Evolutionary conservation across 176 grass and related monocot genomes (phyloP).

Genomic region (Themeda triandra): DNA sequence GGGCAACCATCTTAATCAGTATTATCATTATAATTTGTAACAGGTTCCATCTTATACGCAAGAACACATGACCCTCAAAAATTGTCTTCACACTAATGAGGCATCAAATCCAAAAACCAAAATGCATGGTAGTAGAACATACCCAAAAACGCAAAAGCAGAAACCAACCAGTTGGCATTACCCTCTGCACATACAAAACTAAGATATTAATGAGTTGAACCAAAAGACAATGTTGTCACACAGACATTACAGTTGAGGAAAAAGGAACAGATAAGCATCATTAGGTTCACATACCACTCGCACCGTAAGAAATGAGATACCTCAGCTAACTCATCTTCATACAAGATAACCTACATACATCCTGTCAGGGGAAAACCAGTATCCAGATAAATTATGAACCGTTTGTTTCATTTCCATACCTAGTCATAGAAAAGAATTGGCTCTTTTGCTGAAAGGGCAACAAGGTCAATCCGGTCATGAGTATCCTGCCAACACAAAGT

Average conservation of each 20-base stretch:
- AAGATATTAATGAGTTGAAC: constrained; percentile 25
- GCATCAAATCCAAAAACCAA: background rate
- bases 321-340: constrained; percentile 98
- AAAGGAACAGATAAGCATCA: background rate
- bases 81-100: background rate
- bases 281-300: constrained; percentile 60
- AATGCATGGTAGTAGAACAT: constrained; percentile 22
- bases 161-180: constrained; percentile 97
- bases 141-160: constrained; percentile 87
- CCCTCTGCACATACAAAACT: constrained; percentile 57
- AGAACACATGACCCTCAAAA: background rate
- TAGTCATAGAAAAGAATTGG: constrained; percentile 91
- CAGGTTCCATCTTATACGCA: background rate
- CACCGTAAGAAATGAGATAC: constrained; percentile 88
- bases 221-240: background rate
- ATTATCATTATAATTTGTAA: background rate
- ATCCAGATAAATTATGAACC: constrained; percentile 21
- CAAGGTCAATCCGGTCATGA: constrained; percentile 71
- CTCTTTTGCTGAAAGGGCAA: constrained; percentile 78
- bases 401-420: constrained; percentile 36
- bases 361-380: constrained; percentile 17
- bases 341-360: constrained; percentile 71
- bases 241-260: background rate
- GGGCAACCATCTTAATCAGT: background rate
- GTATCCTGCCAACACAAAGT: constrained; percentile 67